Conservation (phyloP, 2,329 filamentous ascomycete genomes). For the Ceratocystis cacaofunesta region DNA sequence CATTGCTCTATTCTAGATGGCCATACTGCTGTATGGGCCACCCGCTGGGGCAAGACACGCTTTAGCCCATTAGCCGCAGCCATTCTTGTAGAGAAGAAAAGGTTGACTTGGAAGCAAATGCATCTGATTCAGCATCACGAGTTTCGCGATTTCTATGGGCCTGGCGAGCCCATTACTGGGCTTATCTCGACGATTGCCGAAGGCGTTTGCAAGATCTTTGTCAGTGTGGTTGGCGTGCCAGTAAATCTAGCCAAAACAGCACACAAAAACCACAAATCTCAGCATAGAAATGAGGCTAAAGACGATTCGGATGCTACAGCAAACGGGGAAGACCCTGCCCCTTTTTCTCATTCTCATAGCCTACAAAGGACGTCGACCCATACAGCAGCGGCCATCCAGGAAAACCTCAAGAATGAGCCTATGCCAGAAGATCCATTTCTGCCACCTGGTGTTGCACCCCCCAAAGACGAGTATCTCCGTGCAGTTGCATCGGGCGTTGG, state of each 20-base stretch:
- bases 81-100: constrained; percentile 45
- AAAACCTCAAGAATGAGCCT: constrained; percentile 17
- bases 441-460: constrained; percentile 18
- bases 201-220: constrained; percentile 12
- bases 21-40: constrained; percentile 48
- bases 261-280: constrained; percentile 30
- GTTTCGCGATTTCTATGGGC: constrained; percentile 66
- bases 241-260: constrained; percentile 44
- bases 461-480: constrained; percentile 29
- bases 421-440: constrained; percentile 9
- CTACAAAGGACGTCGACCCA: neutral
- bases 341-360: neutral
- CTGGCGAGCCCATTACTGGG: constrained; percentile 57
- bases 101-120: constrained; percentile 47
- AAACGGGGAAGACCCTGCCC: neutral
- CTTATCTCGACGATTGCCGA: constrained; percentile 24
- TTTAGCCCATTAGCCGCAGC: constrained; percentile 52
- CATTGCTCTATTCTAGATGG: constrained; percentile 51
- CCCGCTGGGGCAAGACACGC: constrained; percentile 45
- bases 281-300: neutral
- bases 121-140: constrained; percentile 51
- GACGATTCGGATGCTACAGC: neutral
- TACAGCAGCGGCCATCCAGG: constrained; percentile 14
- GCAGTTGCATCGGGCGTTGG: constrained; percentile 39
- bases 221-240: constrained; percentile 35